phyloP scores from a whole-genome alignment of 2,329 filamentous ascomycete genomes.

The Nemania abortiva region DNA sequence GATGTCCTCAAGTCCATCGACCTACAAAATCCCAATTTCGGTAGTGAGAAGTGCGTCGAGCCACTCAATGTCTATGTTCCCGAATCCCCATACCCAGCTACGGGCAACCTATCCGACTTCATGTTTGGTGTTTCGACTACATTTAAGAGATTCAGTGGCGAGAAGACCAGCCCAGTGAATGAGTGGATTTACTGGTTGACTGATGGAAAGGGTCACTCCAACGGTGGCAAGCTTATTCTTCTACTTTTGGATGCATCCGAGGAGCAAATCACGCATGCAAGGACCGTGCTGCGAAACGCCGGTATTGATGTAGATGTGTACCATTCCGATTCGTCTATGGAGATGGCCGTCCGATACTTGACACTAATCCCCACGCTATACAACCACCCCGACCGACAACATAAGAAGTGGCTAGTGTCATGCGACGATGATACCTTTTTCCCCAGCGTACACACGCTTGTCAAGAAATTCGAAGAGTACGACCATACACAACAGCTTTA shows the following conservation, averaged over 20 bases:
- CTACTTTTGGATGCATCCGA: slow-evolving; percentile 66
- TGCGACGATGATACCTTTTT: slow-evolving; percentile 77
- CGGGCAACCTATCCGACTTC: slow-evolving; percentile 67
- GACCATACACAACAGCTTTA: slow-evolving; percentile 67
- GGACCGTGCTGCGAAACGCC: slow-evolving; percentile 58
- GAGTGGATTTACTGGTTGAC: slow-evolving; percentile 73
- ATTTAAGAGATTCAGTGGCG: slow-evolving; percentile 65
- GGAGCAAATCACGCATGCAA: slow-evolving; percentile 63
- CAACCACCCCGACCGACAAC: slow-evolving; percentile 61
- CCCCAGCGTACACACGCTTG: slow-evolving; percentile 67
- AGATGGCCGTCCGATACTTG: slow-evolving; percentile 71
- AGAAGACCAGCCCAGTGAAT: slow-evolving; percentile 64
- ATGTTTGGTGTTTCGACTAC: slow-evolving; percentile 72
- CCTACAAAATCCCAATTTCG: slow-evolving; percentile 57
- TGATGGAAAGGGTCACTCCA: slow-evolving; percentile 66
- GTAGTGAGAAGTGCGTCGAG: slow-evolving; percentile 59
- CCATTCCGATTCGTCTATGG: slow-evolving; percentile 63
- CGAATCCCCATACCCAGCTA: slow-evolving; percentile 62
- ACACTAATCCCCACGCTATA: slow-evolving; percentile 67
- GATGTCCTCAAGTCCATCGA: slow-evolving; percentile 61
- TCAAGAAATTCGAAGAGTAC: slow-evolving; percentile 63
- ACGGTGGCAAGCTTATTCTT: slow-evolving; percentile 68
- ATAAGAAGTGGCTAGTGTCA: slow-evolving; percentile 70
- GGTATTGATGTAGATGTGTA: slow-evolving; percentile 70
- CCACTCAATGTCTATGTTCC: slow-evolving; percentile 65